These are phyloP conservation scores for Pseudodiploospora longispora DNA, from an alignment of 2,329 filamentous ascomycete genomes.

Conservation along the genomic window DNA sequence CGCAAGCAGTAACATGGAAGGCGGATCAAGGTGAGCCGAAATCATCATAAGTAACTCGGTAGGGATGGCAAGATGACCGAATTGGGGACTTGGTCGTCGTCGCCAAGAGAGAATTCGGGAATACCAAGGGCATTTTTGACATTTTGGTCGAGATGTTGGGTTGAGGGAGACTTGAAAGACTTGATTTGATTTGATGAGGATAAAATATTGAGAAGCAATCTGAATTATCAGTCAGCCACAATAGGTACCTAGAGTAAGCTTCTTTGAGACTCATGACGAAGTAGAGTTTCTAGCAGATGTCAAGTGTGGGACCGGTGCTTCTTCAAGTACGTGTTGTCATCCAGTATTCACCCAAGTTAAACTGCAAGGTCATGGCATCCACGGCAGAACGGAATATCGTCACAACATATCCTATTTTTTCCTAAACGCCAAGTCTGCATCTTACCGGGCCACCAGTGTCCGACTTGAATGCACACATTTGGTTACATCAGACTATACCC, in stretches of 20 bases:
- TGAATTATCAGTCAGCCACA: too few species aligned
- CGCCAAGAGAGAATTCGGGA: neutral
- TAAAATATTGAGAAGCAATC: too few species aligned
- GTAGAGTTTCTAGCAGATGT: too few species aligned
- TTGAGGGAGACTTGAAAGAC: too few species aligned
- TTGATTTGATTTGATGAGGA: too few species aligned
- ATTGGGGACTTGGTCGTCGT: neutral
- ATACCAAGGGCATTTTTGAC: neutral
- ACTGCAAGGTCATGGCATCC: neutral
- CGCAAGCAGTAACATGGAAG: constrained; percentile 6
- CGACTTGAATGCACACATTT: neutral
- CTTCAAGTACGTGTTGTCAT: too few species aligned
- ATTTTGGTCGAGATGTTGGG: too few species aligned
- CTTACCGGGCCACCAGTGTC: neutral
- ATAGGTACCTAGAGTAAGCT: too few species aligned
- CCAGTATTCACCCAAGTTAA: too few species aligned
- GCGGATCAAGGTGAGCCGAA: constrained; percentile 1
- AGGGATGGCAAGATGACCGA: constrained; percentile 6
- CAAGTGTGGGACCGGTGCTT: too few species aligned
- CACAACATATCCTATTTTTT: constrained; percentile 1
- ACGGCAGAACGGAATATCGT: neutral
- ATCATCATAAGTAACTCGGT: constrained; percentile 7
- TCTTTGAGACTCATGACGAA: too few species aligned
- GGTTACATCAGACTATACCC: too few species aligned
- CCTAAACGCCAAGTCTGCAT: constrained; percentile 7